A percentile compares a stretch with the other conserved stretches of the same genome.
These are phyloP conservation scores for Rhynchospora breviuscula DNA, from an alignment of 176 grass and related monocot species.

Conservation along the genomic window DNA sequence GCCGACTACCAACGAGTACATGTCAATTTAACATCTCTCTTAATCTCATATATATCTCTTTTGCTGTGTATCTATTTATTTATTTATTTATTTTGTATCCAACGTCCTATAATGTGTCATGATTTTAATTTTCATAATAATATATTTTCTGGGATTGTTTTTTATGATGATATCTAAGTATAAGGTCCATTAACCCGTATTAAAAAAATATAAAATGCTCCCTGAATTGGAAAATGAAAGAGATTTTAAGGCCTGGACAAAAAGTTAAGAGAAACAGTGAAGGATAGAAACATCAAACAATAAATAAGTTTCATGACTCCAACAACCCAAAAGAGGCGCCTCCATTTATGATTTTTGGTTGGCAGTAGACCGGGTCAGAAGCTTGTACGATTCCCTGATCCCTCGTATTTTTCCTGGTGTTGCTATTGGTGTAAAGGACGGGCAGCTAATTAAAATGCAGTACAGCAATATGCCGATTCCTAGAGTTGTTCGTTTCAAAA, in stretches of 20 bases:
- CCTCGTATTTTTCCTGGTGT: background rate
- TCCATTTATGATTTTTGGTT: constrained; percentile 40
- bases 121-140: no score
- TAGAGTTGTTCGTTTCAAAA: background rate
- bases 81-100: no score
- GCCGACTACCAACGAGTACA: no score
- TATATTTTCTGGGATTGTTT: no score
- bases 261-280: constrained; percentile 10
- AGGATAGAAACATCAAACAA: constrained; percentile 32
- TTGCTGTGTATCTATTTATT: no score
- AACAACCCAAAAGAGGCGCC: constrained; percentile 35
- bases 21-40: no score
- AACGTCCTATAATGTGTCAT: no score
- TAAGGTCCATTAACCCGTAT: background rate
- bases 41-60: no score
- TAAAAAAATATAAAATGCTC: background rate
- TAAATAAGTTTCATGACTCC: constrained; percentile 47
- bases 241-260: background rate
- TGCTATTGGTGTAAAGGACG: background rate
- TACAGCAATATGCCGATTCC: background rate
- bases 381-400: background rate
- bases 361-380: constrained; percentile 25
- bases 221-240: background rate
- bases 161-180: no score
- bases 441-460: background rate